Conservation (phyloP, 116 monocot species). For the Dioscorea cayenensis region DNA sequence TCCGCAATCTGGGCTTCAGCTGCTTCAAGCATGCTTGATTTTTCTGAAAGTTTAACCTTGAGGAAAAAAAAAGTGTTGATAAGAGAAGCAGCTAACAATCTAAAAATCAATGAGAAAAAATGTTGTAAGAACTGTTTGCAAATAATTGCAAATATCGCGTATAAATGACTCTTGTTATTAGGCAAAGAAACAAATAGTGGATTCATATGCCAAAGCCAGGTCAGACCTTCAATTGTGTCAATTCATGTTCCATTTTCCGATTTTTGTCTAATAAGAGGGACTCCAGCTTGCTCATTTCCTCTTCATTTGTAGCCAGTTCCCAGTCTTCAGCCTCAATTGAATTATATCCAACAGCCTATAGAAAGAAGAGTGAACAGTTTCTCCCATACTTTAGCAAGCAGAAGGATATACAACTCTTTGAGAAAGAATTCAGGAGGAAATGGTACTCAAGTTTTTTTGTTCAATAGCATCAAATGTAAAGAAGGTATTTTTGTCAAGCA, state of each 20-base stretch:
- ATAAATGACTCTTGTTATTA: background rate
- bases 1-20: slow-evolving; percentile 71
- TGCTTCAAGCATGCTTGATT: slow-evolving; percentile 50
- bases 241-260: slow-evolving; percentile 96
- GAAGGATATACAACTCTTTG: background rate
- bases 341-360: slow-evolving; percentile 96
- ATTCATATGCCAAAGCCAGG: slow-evolving; percentile 1
- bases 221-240: slow-evolving; percentile 89
- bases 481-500: too few relatives aligned
- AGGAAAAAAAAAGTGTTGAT: slow-evolving; percentile 3
- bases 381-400: background rate
- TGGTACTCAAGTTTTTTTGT: too few relatives aligned
- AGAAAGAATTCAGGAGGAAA: too few relatives aligned
- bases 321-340: slow-evolving; percentile 99
- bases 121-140: too few relatives aligned
- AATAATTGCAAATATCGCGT: too few relatives aligned
- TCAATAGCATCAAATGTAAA: too few relatives aligned
- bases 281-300: slow-evolving; percentile 99
- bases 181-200: background rate
- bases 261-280: slow-evolving; percentile 95
- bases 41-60: slow-evolving; percentile 92
- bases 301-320: slow-evolving; percentile 84
- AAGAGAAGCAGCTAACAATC: slow-evolving; percentile 2
- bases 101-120: background rate
- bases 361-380: too few relatives aligned